phyloP scores from a whole-genome alignment of 257 asterid species.

The Ehretia macrophylla region DNA sequence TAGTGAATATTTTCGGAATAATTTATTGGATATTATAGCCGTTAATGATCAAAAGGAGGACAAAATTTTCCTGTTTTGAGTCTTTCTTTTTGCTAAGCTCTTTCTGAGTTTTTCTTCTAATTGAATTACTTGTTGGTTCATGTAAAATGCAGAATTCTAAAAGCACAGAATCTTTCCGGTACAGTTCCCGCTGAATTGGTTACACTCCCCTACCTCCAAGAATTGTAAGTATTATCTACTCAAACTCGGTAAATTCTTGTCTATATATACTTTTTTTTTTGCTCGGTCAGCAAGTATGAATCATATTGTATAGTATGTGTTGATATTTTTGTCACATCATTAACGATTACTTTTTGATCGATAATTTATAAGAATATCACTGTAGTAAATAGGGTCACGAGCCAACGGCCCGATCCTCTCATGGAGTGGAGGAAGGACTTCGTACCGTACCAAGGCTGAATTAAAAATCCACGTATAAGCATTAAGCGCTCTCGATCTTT shows the following conservation, averaged over 20 bases:
- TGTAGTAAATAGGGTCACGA: too few relatives aligned
- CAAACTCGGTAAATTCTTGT: background rate
- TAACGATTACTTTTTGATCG: too few relatives aligned
- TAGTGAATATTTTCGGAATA: too few relatives aligned
- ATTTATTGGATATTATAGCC: too few relatives aligned
- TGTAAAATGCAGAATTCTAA: constrained; percentile 40
- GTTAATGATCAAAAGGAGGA: too few relatives aligned
- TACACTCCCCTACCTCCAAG: constrained; percentile 55
- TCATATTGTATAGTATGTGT: too few relatives aligned
- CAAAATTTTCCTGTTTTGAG: background rate
- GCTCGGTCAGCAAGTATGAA: background rate
- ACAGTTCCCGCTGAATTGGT: constrained; percentile 43
- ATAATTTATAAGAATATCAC: too few relatives aligned
- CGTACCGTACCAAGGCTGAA: too few relatives aligned
- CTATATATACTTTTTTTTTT: background rate
- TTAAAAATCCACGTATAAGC: too few relatives aligned
- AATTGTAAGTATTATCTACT: constrained; percentile 33
- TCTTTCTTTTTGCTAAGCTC: background rate
- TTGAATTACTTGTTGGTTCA: background rate
- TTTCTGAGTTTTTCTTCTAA: background rate
- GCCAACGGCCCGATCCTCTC: too few relatives aligned
- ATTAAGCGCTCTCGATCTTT: too few relatives aligned
- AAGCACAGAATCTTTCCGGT: constrained; percentile 49
- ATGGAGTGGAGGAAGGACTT: too few relatives aligned
- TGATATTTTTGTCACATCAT: background rate